Percentiles rank a stretch among this genome's conserved stretches.
phyloP scores from a whole-genome alignment of 179 eudicot species.

The Spinacia oleracea region DNA sequence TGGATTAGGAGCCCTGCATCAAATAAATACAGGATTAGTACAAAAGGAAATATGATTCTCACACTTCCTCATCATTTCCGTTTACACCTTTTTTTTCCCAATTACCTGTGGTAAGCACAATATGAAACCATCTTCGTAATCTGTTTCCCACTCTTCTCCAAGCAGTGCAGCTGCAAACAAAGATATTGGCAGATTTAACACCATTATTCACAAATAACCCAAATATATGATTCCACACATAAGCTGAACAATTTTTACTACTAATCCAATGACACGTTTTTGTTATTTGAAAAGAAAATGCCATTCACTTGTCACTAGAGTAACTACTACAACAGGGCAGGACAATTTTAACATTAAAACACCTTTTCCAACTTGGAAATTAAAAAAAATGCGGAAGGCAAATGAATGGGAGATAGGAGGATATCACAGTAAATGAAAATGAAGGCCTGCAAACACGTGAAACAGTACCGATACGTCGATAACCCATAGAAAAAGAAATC shows the following conservation, averaged over 20 bases:
- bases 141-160: constrained; percentile 91
- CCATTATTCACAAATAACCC: not conserved
- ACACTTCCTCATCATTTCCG: constrained; percentile 3
- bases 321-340: not conserved
- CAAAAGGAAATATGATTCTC: constrained; percentile 10
- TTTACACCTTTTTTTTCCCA: not conserved
- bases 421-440: not conserved
- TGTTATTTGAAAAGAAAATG: not conserved
- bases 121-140: constrained; percentile 91
- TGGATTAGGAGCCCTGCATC: constrained; percentile 92
- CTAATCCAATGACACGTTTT: not conserved
- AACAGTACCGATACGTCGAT: not conserved
- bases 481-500: not conserved
- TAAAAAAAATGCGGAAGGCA: not conserved
- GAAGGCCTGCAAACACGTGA: not conserved
- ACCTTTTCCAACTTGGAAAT: not conserved
- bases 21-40: constrained; percentile 21
- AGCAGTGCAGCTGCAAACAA: constrained; percentile 72
- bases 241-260: not conserved
- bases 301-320: not conserved
- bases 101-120: constrained; percentile 93
- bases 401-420: not conserved
- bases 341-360: not conserved
- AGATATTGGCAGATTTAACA: constrained; percentile 10
- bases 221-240: not conserved